Evolutionary conservation across 345 rosid genomes (phyloP), one percentile per base, ranked within the genome.

Genomic region (Carallia brachiata): DNA sequence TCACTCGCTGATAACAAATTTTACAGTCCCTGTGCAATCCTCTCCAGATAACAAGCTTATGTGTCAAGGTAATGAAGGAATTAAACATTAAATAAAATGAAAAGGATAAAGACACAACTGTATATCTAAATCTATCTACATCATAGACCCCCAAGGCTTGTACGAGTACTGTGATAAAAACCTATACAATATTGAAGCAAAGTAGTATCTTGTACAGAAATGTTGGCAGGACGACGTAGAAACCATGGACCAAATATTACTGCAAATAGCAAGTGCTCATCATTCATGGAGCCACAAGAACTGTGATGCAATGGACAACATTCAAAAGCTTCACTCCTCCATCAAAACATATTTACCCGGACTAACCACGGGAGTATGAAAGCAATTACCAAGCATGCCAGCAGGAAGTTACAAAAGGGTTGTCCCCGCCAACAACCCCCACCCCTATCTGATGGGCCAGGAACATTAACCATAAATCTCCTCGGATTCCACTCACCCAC

Each of bases 311-410:
- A 34, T 7, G 61, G 55, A 60, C 67, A 75, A 60, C 15, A 61
- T 36, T 53, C 23, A 13, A 48, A 61, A 50, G 47, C 36, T 37
- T 19, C 50, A 61, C 39, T 27, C 63, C 4, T 18, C 50, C 36
- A 28, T n/a, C 75, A 89, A 61, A 89, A 85, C 79, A 89, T 66
- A 63, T 83, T 79, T 60, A 75, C 83, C 37, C 87, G 91, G 69
- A 89, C 81, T 71, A 89, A 85, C 91, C 91, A 89, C 23, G 95
- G 91, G 39, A 89, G 73, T 23, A 89, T 82, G 36, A 89, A 89
- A 52, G 91, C 89, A 54, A 89, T 84, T 13, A 87, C 91, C 36
- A 89, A 73, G 77, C 91, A 87, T 6, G 86, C 90, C 90, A 87
- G 78, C 69, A 89, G 73, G 78, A 89, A 84, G 84, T 89, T 89